Evolutionary conservation across 2,329 filamentous ascomycete species (phyloP).

Genomic region (Chaetomium olivaceum): DNA sequence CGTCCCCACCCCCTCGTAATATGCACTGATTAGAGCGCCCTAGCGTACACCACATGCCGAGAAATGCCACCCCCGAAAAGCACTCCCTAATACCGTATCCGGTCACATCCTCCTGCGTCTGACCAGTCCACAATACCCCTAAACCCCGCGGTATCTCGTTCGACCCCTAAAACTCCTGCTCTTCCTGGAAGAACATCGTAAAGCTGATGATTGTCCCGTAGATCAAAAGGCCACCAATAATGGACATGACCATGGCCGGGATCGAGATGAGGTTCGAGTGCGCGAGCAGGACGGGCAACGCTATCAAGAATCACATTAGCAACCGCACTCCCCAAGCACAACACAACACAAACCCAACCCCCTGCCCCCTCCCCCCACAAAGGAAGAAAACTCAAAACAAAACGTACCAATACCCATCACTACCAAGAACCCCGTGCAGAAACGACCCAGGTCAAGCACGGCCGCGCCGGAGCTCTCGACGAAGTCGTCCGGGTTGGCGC

Average conservation of each 20-base stretch:
- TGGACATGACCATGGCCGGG: slow-evolving; percentile 92
- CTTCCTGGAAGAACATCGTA: slow-evolving; percentile 96
- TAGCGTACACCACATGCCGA: slow-evolving; percentile 18
- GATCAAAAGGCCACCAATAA: slow-evolving; percentile 88
- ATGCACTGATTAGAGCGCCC: slow-evolving; percentile 10
- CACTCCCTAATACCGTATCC: neutral
- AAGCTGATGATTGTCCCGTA: slow-evolving; percentile 99
- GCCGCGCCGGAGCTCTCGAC: slow-evolving; percentile 81
- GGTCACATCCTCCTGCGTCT: neutral
- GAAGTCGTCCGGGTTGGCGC: slow-evolving; percentile 92
- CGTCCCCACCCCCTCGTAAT: neutral
- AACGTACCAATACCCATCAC: slow-evolving; percentile 93
- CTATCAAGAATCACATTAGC: slow-evolving; percentile 48
- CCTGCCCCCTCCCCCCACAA: too few relatives aligned
- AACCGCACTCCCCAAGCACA: neutral
- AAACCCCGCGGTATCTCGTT: neutral
- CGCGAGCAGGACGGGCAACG: slow-evolving; percentile 82
- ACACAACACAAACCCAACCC: too few relatives aligned
- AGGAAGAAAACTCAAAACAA: too few relatives aligned
- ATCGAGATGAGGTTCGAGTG: slow-evolving; percentile 80
- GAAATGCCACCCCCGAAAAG: slow-evolving; percentile 7
- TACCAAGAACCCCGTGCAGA: slow-evolving; percentile 92
- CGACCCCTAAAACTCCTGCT: slow-evolving; percentile 76
- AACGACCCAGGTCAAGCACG: slow-evolving; percentile 88
- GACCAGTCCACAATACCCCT: neutral